Evolutionary conservation across 2,329 filamentous ascomycete species (phyloP), one percentile per base, ranked within the genome.

Genomic region (Nigrograna mackinnonii): DNA sequence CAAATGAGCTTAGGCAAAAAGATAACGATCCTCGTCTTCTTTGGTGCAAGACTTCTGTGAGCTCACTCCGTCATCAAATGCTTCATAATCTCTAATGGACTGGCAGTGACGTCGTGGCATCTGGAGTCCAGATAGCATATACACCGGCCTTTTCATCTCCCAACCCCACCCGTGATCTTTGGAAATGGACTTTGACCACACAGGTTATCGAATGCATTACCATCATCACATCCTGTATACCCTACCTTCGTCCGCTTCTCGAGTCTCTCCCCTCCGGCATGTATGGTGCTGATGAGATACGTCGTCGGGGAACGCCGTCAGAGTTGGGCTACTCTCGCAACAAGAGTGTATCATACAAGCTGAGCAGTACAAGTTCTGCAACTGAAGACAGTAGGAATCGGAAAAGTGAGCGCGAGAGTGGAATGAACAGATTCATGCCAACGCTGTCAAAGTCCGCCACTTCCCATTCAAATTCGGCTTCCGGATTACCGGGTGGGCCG

Each of bases 131-230:
- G 36, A 50, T 66, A 33, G 49, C 50, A n/a, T 67, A 66, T 33
- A 44, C 57, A 2, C 33, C 47, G 16, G 55, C 54, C 6, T 66
- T 66, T 40, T 31, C 48, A 3, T 63, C 62, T 4, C 21, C 34
- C 0, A 58, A 66, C 22, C 55, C 53, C 6, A 66, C 64, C 12
- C 52, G 44, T 37, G 51, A 57, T 20, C 47, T 66, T 1, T 67
- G 62, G 63, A 65, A 62, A 38, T 66, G 63, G 64, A 66, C 61
- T 12, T 52, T 67, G 2, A 40, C 59, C 13, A 56, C 63, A 5
- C 64, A 66, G 26, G 52, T 66, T 30, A 57, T 66, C 17, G 54
- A 64, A 46, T 66, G 62, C 46, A 60, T 66, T 24, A 66, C 63
- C 0, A 65, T 67, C 17, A 45, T 67, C 28, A 66, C 64, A 20